Conservation (phyloP, 2,329 filamentous ascomycete genomes). For the Fusarium nisikadoi region DNA sequence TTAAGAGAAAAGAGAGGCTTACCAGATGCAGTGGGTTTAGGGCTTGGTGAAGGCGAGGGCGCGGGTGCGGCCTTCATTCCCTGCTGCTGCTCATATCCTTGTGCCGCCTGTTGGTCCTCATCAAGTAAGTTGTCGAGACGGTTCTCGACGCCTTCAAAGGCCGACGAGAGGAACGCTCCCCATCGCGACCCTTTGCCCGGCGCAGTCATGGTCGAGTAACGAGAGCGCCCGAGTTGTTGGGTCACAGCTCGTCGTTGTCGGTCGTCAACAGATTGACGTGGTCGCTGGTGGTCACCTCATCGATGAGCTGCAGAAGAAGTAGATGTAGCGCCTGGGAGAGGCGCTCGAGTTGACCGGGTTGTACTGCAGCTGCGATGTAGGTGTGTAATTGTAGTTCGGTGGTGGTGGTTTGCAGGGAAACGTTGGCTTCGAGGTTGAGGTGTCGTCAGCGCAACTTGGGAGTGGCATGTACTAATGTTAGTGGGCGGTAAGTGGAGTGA, state of each 20-base stretch:
- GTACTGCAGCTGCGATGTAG: background rate
- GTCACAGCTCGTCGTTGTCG: conserved; percentile 16
- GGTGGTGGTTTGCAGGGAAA: conserved; percentile 9
- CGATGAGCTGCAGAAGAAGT: conserved; percentile 6
- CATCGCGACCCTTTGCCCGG: conserved; percentile 69
- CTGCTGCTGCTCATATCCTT: conserved; percentile 36
- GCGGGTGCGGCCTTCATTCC: conserved; percentile 31
- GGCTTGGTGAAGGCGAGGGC: conserved; percentile 47
- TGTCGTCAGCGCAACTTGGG: conserved; percentile 32
- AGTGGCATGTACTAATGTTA: conserved; percentile 25
- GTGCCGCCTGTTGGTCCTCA: conserved; percentile 59
- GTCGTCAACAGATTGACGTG: conserved; percentile 39
- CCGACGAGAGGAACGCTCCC: conserved; percentile 86
- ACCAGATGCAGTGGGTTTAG: conserved; percentile 29
- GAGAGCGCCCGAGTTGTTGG: conserved; percentile 7
- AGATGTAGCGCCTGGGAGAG: background rate
- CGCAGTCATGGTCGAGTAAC: conserved; percentile 58
- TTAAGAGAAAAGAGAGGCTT: background rate
- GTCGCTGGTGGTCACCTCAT: conserved; percentile 36
- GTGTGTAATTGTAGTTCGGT: conserved; percentile 4
- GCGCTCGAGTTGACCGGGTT: background rate
- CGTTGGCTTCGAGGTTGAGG: conserved; percentile 26
- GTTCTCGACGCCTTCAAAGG: conserved; percentile 93
- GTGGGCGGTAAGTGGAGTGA: conserved; percentile 20
- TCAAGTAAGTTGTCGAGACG: conserved; percentile 92